These are phyloP conservation scores for Chaetomiaceae sp. DNA, from an alignment of 2,329 filamentous ascomycete species.

Conservation along the genomic window DNA sequence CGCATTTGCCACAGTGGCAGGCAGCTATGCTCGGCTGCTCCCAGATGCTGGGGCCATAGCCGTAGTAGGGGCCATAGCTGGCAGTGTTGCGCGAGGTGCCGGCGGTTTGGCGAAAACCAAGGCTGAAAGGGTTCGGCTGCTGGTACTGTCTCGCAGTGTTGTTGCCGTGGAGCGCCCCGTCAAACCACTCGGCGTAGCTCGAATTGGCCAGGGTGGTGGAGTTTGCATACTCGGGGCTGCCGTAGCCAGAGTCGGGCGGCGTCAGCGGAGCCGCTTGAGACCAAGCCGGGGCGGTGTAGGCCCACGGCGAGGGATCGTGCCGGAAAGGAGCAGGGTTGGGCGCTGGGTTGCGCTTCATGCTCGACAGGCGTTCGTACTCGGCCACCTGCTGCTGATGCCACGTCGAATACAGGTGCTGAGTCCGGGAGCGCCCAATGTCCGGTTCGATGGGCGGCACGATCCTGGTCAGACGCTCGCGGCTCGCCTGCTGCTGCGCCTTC, in stretches of 20 bases:
- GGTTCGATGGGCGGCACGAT: conserved; percentile 44
- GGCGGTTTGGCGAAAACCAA: conserved; percentile 31
- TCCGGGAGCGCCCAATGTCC: conserved; percentile 31
- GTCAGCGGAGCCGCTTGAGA: conserved; percentile 39
- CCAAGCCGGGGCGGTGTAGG: conserved; percentile 30
- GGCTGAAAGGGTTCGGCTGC: conserved; percentile 34
- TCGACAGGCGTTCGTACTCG: conserved; percentile 43
- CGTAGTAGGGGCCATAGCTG: conserved; percentile 38
- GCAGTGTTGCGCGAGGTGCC: conserved; percentile 38
- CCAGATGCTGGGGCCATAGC: conserved; percentile 44
- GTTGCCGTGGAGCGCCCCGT: conserved; percentile 31
- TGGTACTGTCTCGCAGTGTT: conserved; percentile 37
- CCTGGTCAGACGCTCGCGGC: conserved; percentile 44
- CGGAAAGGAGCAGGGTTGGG: conserved; percentile 32
- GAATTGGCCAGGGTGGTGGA: conserved; percentile 50
- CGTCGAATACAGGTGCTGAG: conserved; percentile 34
- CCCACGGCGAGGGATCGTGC: conserved; percentile 41
- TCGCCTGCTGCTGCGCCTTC: conserved; percentile 45
- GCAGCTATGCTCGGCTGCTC: conserved; percentile 43
- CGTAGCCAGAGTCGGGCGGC: conserved; percentile 56
- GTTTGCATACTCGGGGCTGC: conserved; percentile 52
- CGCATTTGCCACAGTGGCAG: conserved; percentile 44
- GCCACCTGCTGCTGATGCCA: conserved; percentile 51
- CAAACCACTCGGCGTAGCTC: conserved; percentile 54
- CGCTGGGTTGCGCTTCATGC: conserved; percentile 36